Percentiles rank a stretch among this genome's conserved stretches.
These are phyloP conservation scores for Papiliotrema laurentii DNA, from an alignment of 1,284 basidiomycete species.

Conservation along the genomic window DNA sequence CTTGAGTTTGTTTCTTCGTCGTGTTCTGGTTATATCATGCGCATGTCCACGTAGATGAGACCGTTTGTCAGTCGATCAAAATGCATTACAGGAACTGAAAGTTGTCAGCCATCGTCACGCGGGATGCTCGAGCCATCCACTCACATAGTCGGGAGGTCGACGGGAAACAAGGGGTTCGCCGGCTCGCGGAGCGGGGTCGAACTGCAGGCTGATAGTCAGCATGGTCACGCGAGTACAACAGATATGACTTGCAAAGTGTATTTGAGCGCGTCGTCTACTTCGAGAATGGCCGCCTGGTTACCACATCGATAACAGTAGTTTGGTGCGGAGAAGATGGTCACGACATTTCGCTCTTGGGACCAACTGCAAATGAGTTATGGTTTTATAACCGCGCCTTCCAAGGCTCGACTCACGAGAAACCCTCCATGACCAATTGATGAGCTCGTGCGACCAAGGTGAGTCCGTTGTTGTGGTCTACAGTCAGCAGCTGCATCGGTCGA, in stretches of 20 bases:
- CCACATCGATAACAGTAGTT: slow-evolving; percentile 99
- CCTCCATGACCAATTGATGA: slow-evolving; percentile 98
- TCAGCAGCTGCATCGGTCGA: too few species aligned
- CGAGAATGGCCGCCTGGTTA: slow-evolving; percentile 99
- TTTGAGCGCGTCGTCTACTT: slow-evolving; percentile 79
- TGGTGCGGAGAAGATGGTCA: slow-evolving; percentile 98
- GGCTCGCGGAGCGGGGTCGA: slow-evolving; percentile 96
- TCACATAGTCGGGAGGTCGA: slow-evolving; percentile 95
- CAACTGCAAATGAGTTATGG: too few species aligned
- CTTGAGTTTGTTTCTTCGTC: too few species aligned
- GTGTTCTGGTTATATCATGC: background rate
- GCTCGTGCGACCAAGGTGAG: slow-evolving; percentile 92
- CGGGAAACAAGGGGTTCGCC: slow-evolving; percentile 97
- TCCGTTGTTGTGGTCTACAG: slow-evolving; percentile 92
- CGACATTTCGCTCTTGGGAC: slow-evolving; percentile 99
- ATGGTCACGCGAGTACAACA: slow-evolving; percentile 5
- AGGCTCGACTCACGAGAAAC: slow-evolving; percentile 53
- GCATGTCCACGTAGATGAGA: background rate
- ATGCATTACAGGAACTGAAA: slow-evolving; percentile 8
- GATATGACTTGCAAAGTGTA: slow-evolving; percentile 50
- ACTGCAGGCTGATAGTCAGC: slow-evolving; percentile 73
- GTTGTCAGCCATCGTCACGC: too few species aligned
- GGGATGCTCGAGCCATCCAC: slow-evolving; percentile 21
- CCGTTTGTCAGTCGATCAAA: too few species aligned
- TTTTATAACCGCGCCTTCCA: too few species aligned